Conservation (phyloP, 192 early-diverging fungal genomes). For the Dissophora ornata region DNA sequence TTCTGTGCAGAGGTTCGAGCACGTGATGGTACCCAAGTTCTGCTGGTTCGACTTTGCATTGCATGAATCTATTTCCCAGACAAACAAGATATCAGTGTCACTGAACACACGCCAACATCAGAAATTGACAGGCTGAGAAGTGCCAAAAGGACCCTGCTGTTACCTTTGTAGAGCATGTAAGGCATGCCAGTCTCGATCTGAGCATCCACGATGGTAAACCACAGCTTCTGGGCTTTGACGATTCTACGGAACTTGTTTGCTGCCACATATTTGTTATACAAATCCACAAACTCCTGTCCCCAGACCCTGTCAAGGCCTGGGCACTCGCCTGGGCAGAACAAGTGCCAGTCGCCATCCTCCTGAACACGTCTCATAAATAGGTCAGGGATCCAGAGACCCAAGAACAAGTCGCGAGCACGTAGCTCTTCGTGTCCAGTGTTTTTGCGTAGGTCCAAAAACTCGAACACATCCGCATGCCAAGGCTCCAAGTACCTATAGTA, state of each 20-base stretch:
- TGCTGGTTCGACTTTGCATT: slow-evolving; percentile 98
- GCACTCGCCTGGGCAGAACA: slow-evolving; percentile 95
- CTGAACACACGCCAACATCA: too few species aligned
- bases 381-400: slow-evolving; percentile 96
- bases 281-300: slow-evolving; percentile 88
- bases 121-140: too few species aligned
- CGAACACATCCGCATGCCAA: slow-evolving; percentile 97
- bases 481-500: slow-evolving; percentile 94
- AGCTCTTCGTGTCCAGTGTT: slow-evolving; percentile 97
- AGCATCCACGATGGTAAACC: slow-evolving; percentile 95
- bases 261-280: slow-evolving; percentile 90
- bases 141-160: too few species aligned
- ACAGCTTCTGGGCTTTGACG: slow-evolving; percentile 94
- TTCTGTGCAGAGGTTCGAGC: slow-evolving; percentile 97
- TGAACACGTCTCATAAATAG: slow-evolving; percentile 97
- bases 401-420: slow-evolving; percentile 95
- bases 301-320: slow-evolving; percentile 86
- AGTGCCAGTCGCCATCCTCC: slow-evolving; percentile 88
- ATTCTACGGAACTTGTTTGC: slow-evolving; percentile 81
- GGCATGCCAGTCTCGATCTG: slow-evolving; percentile 98
- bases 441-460: slow-evolving; percentile 94
- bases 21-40: slow-evolving; percentile 97
- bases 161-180: slow-evolving; percentile 96
- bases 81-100: too few species aligned
- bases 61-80: slow-evolving; percentile 95